A percentile compares a stretch with the other conserved stretches of the same genome.
Evolutionary conservation across 164 flowering plant species (phyloP).

Genomic region (Kingdonia uniflora): DNA sequence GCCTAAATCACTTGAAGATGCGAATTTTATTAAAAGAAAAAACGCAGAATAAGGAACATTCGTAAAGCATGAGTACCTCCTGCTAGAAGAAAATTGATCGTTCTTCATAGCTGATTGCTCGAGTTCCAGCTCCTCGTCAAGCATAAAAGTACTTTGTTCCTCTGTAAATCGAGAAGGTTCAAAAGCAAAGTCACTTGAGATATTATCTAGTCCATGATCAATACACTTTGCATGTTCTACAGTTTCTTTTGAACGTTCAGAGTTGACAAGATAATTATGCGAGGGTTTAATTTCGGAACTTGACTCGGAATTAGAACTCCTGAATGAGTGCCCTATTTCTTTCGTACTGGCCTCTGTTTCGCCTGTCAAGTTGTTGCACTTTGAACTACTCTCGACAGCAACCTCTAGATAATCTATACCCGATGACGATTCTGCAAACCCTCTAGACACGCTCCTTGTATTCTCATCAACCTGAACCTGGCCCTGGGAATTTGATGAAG

Average conservation of each 20-base stretch:
- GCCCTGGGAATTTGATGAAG: constrained; percentile 13
- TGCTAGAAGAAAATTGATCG: constrained; percentile 21
- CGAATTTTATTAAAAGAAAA: no score
- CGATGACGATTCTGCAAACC: constrained; percentile 7
- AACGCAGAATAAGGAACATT: background rate
- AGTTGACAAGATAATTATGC: constrained; percentile 3
- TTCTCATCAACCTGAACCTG: constrained; percentile 17
- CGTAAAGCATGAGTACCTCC: constrained; percentile 32
- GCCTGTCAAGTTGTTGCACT: constrained; percentile 7
- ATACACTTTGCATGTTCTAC: constrained; percentile 6
- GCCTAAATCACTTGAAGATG: no score
- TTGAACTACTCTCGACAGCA: constrained; percentile 5
- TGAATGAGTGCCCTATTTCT: no score
- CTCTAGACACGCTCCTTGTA: background rate
- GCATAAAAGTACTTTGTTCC: constrained; percentile 53
- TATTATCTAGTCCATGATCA: constrained; percentile 14
- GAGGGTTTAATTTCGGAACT: constrained; percentile 6
- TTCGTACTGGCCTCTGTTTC: constrained; percentile 12
- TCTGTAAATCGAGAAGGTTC: constrained; percentile 10
- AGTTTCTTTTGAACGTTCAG: constrained; percentile 13
- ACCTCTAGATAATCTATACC: constrained; percentile 10
- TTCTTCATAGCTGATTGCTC: constrained; percentile 36
- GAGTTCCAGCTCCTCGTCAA: constrained; percentile 85
- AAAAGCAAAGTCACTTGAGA: constrained; percentile 40
- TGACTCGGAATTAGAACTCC: no score